Evolutionary conservation across 106 monocot species (phyloP), one percentile per base, ranked within the genome.

Genomic region (Acorus gramineus): DNA sequence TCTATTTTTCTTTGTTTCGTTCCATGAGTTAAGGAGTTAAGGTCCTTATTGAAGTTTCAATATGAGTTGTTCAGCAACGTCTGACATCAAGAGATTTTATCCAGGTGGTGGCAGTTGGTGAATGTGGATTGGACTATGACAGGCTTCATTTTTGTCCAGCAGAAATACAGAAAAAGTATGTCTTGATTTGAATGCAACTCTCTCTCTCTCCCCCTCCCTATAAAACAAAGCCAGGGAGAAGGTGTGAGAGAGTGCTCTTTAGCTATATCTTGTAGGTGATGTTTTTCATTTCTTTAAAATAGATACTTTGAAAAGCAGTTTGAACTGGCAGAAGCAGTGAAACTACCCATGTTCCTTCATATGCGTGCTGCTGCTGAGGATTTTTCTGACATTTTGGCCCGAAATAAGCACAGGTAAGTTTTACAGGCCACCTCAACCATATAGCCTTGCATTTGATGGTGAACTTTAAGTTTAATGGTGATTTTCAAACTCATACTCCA

Each of bases 111-210:
- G 98, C 98, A 53, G 77, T 99, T 67, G 88, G 98, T 61, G 98
- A 98, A 78, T 98, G 98, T 77, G 98, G 98, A 60, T 61, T 99
- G 71, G 98, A 99, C 73, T 99, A 99, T 82, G 98, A 99, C 52
- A 85, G 98, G 68, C 85, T 99, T 74, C 92, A 86, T 6, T 92
- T 99, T 75, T 99, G 98, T 64, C 85, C 92, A 59, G 42, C 85
- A 57, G 88, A 99, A 47, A 66, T 74, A 61, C 98, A 99, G 57
- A 92, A 72, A 78, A 99, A 89, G 98, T 92, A 80, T 57, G 79
- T 28, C 4, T 3, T 49, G 8, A 1, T 14, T 68, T 44, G 45
- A 2, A 6, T 55, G 46, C 11, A 50, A 43, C 6, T 14, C 49
- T 73, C n/a, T 71, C 42, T 59, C 50, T 70, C 57, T 69, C 65